Base-by-base conservation (phyloP, 2,329 filamentous ascomycete species). In the Arthrobotrys sphaeroides region DNA sequence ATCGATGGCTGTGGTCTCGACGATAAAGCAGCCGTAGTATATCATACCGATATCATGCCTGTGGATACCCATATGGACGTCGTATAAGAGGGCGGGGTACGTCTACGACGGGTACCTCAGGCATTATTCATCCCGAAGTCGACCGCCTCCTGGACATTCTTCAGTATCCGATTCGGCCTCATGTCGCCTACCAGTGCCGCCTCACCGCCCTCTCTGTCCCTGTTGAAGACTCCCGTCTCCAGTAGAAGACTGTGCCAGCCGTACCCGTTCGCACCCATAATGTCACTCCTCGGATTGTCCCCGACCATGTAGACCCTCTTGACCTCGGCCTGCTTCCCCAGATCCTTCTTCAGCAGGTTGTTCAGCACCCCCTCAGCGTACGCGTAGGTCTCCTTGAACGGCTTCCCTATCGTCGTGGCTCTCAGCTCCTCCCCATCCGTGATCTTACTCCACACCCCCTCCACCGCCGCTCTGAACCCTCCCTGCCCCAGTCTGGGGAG, bases 241-340 rank as follows among this genome's bases (percentile, higher is more conserved):
- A 96, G 91, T 72, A 97, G 83, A 16, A 96, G 87, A 45, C 90
- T 91, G 42, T 86, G 84, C 93, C 94, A 97, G 72, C 89, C 85
- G 80, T 91, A 97, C 49, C 87, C 86, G 81, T 96, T 96, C 18
- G 92, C 94, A 4, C 95, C 95, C 3, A 88, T 85, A 78, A 99
- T 97, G 82, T 99, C 95, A 79, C 91, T 95, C 81, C 92, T 92
- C 3, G 91, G 91, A 80, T 94, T 94, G 80, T 94, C 91, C 4
- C 95, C 95, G 43, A 98, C 88, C 94, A 98, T 98, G 83, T 96
- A 98, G 9, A 98, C 93, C 45, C 86, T 87, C 79, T 86, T 85
- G 66, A 97, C 82, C n/a, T 86, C 85, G 18, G 80, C 82, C 1
- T 78, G 24, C 80, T 77, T 74, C 78, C 65, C 77, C 77, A 70